A percentile compares a stretch with the other conserved stretches of the same genome.
Evolutionary conservation across 2,329 filamentous ascomycete genomes (phyloP).

Genomic region (Hypoxylon sp.): DNA sequence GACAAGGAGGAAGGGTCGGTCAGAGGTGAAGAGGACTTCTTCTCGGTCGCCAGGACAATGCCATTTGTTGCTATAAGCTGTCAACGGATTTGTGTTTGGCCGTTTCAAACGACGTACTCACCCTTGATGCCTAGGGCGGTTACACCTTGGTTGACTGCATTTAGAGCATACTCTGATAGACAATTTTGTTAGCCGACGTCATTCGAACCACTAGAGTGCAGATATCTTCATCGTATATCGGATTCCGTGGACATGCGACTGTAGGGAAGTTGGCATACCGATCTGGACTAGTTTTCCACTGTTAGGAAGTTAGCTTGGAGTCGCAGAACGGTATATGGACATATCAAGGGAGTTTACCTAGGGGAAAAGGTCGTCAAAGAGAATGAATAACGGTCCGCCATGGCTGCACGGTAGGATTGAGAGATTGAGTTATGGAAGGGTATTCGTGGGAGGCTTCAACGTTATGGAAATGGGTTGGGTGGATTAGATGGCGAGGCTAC

Average conservation of each 20-base stretch:
- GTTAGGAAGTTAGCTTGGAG: constrained; percentile 56
- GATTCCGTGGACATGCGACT: constrained; percentile 28
- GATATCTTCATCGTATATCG: not conserved
- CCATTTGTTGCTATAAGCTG: constrained; percentile 86
- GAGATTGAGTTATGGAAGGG: constrained; percentile 33
- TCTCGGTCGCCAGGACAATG: constrained; percentile 98
- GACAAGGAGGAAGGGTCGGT: constrained; percentile 95
- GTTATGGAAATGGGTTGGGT: constrained; percentile 33
- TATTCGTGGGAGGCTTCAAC: constrained; percentile 16
- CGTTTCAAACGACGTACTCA: constrained; percentile 57
- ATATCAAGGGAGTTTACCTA: constrained; percentile 75
- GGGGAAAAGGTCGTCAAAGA: constrained; percentile 99
- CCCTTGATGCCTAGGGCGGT: constrained; percentile 99
- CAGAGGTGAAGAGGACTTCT: constrained; percentile 98
- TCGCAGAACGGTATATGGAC: constrained; percentile 54
- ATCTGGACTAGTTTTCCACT: constrained; percentile 99
- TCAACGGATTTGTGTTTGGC: constrained; percentile 32
- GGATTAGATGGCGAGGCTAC: constrained; percentile 43
- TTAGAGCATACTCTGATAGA: constrained; percentile 92
- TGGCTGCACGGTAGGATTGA: constrained; percentile 60
- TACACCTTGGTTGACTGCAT: constrained; percentile 99
- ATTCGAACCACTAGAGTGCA: constrained; percentile 47
- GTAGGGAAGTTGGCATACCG: constrained; percentile 67
- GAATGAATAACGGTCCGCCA: constrained; percentile 99
- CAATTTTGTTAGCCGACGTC: constrained; percentile 38